Base-by-base conservation (phyloP, 371 early-diverging fungal genomes). In the Phascolomyces articulosus region DNA sequence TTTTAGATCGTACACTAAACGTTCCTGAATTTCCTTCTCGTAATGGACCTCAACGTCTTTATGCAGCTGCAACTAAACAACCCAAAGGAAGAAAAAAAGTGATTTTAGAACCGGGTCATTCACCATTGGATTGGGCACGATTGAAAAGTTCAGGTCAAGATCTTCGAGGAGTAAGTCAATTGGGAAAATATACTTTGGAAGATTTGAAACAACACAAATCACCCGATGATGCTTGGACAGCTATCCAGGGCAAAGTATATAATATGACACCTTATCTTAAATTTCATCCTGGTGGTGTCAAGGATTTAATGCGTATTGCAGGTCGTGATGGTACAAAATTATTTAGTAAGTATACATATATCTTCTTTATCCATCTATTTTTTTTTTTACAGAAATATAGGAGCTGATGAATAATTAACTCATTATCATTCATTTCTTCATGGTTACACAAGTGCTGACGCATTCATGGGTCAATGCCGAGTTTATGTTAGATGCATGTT, bases 401-500 rank as follows among this genome's bases (percentile, higher is more conserved):
- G 53, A 47, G n/a, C n/a, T n/a, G n/a, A n/a, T n/a, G n/a, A n/a
- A n/a, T n/a, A n/a, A n/a, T n/a, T n/a, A n/a, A n/a, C n/a, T n/a
- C n/a, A n/a, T n/a, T n/a, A n/a, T n/a, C n/a, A 31, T 21, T 16
- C 40, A 9, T 34, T 6, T 34, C 11, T 34, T 11, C 34, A 28
- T 55, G 34, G 74, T 40, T 3, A 0, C 26, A 15, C 28, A 91
- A 34, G 90, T 88, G 85, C 76, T 91, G 62, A 92, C 91, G 16
- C 98, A 98, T 78, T 82, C 93, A 48, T 98, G 98, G 98, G 97
- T 98, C 26, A 98, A 96, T 71, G 83, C 85, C 23, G 96, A 97
- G 38, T 82, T 80, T 53, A 85, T 93, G 73, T 78, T 96, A 27
- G 93, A 94, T 60, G 85, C 90, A 61, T 96, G 96, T 62, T 73